phyloP scores from a whole-genome alignment of 2,329 filamentous ascomycete genomes.

The Phaeosphaeriaceae sp. region DNA sequence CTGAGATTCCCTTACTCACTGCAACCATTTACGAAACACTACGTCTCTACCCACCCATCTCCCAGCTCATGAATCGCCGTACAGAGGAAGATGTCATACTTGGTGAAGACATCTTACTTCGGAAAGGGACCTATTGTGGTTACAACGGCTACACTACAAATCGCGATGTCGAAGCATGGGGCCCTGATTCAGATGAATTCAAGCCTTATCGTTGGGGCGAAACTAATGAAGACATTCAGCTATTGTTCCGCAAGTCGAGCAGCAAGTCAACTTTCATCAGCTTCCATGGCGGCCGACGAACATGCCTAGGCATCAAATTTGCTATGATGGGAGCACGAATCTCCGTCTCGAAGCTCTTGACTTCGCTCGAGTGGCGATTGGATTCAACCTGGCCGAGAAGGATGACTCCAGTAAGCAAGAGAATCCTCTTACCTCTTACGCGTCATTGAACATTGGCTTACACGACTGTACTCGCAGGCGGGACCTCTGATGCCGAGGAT shows the following conservation, averaged over 20 bases:
- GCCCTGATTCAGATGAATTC: slow-evolving; percentile 34
- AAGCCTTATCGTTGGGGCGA: slow-evolving; percentile 45
- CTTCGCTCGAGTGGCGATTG: slow-evolving; percentile 36
- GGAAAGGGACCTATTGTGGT: slow-evolving; percentile 13
- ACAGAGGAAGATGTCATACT: slow-evolving; percentile 27
- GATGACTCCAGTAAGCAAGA: slow-evolving; percentile 44
- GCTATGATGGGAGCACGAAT: slow-evolving; percentile 43
- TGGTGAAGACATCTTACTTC: slow-evolving; percentile 11
- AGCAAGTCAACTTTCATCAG: slow-evolving; percentile 47
- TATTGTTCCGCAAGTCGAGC: slow-evolving; percentile 39
- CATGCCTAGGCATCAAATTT: slow-evolving; percentile 49
- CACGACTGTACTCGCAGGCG: slow-evolving; percentile 2
- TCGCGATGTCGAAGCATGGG: slow-evolving; percentile 14
- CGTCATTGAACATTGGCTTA: background rate
- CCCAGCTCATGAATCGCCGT: slow-evolving; percentile 55
- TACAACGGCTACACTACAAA: slow-evolving; percentile 20
- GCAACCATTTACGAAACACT: slow-evolving; percentile 54
- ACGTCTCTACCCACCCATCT: slow-evolving; percentile 58
- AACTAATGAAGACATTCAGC: slow-evolving; percentile 34
- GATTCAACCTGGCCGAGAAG: slow-evolving; percentile 41
- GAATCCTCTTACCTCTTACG: background rate
- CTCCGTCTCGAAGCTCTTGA: slow-evolving; percentile 38
- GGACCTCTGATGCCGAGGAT: slow-evolving; percentile 9
- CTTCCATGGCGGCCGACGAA: slow-evolving; percentile 47
- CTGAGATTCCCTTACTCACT: slow-evolving; percentile 42